Base-by-base conservation (phyloP, 169 alveolate species). In the Plasmodium vinckei region DNA sequence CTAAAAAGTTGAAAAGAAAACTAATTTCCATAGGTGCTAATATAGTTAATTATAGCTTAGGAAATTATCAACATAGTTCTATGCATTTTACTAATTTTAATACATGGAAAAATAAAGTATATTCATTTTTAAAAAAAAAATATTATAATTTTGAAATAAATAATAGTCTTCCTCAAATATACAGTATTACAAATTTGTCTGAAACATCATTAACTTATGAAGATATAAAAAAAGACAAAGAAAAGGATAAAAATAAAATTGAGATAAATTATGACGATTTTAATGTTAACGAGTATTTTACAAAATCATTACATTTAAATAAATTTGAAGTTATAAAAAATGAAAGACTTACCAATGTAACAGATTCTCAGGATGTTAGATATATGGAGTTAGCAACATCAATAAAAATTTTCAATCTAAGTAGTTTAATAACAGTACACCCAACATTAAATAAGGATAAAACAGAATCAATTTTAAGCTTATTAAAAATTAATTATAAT, bases 61-160 rank as follows among this genome's bases (percentile, higher is more conserved):
- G 90, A 1, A 82, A 82, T 68, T 82, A 82, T 68, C 90, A 82
- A 49, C 90, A 82, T 39, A 72, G 86, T 0, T 82, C 90, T 33
- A 82, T 82, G 90, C 90, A 82, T 82, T 82, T 68, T 54, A 53
- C 90, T 5, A 82, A 82, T 60, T 82, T 82, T 39, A 44, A 19
- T 39, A 82, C 59, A 19, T 82, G 90, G 90, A 82, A 68, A 13
- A 56, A 53, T 33, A 82, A 82, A 42, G 72, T 82, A 17, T 82
- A 82, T 46, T 39, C 23, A 23, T 82, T 82, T 47, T 68, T 82
- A 33, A 82, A 39, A 72, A 82, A 71, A 46, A 65, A 71, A 1
- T 51, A 49, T 63, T 23, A 42, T 64, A 1, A 54, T 56, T 63
- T 77, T 9, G 61, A 77, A 42, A 49, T 77, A 51, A 64, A 63